Conservation (phyloP, 2,329 filamentous ascomycete genomes). For the Alternaria novae-zelandiae region DNA sequence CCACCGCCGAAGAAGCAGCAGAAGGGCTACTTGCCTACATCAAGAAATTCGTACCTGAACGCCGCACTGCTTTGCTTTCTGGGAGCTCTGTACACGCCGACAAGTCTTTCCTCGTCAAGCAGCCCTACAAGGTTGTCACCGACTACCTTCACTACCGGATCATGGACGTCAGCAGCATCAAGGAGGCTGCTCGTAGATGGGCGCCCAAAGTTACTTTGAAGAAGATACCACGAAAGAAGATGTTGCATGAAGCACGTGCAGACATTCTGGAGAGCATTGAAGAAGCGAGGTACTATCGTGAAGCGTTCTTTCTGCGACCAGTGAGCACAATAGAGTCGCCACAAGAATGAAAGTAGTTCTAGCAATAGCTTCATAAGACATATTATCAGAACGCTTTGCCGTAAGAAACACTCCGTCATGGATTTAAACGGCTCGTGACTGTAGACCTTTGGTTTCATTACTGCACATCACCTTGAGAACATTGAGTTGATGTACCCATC, state of each 20-base stretch:
- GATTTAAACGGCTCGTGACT: not conserved
- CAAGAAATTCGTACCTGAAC: constrained; percentile 70
- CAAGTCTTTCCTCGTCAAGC: constrained; percentile 75
- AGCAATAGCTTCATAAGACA: not conserved
- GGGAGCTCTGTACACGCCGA: constrained; percentile 96
- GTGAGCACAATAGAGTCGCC: not conserved
- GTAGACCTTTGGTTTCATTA: not conserved
- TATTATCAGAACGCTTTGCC: not conserved
- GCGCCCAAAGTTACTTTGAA: constrained; percentile 65
- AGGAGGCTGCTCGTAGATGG: constrained; percentile 89
- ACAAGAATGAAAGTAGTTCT: not conserved
- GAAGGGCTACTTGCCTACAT: constrained; percentile 79
- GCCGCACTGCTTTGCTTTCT: constrained; percentile 74
- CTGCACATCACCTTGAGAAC: not conserved
- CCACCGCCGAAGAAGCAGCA: constrained; percentile 75
- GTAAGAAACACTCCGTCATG: not conserved
- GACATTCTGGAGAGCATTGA: constrained; percentile 96
- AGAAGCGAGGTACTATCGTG: constrained; percentile 84
- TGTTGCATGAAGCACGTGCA: constrained; percentile 79
- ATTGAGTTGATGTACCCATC: not conserved
- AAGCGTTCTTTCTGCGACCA: constrained; percentile 65
- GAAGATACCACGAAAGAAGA: constrained; percentile 73
- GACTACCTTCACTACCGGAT: constrained; percentile 88
- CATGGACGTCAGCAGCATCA: constrained; percentile 88
- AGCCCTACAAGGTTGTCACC: constrained; percentile 75